Conservation (phyloP, 768 basidiomycete species). For the Clathrus columnatus region DNA sequence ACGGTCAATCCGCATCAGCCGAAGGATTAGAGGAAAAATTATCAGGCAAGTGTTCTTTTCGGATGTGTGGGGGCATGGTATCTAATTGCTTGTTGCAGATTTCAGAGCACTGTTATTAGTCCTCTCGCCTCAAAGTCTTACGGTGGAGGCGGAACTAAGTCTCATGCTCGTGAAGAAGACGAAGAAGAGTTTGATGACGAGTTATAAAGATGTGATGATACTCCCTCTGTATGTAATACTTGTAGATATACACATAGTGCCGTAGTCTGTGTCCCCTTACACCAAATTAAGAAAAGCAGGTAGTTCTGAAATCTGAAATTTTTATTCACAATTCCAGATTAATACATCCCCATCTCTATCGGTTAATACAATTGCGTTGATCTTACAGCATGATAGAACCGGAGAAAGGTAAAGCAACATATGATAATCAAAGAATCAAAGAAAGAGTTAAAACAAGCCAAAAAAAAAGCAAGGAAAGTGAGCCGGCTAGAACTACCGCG, state of each 20-base stretch:
- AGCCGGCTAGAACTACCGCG: too few relatives aligned
- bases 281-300: too few relatives aligned
- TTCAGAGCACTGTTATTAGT: slow-evolving; percentile 65
- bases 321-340: not conserved
- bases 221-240: not conserved
- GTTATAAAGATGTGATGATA: slow-evolving; percentile 28
- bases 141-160: slow-evolving; percentile 28
- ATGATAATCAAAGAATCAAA: too few relatives aligned
- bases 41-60: slow-evolving; percentile 29
- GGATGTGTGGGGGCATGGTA: slow-evolving; percentile 1
- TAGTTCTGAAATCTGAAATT: too few relatives aligned
- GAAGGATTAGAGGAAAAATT: slow-evolving; percentile 94
- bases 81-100: slow-evolving; percentile 30
- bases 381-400: not conserved
- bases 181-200: slow-evolving; percentile 47
- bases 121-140: slow-evolving; percentile 86
- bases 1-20: slow-evolving; percentile 62
- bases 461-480: too few relatives aligned
- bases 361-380: not conserved
- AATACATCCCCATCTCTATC: not conserved
- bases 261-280: too few relatives aligned
- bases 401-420: not conserved
- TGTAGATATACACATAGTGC: not conserved
- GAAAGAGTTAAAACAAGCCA: not conserved
- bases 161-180: slow-evolving; percentile 22